phyloP scores from a whole-genome alignment of 768 basidiomycete species.

The Clitopilus passeckerianus region DNA sequence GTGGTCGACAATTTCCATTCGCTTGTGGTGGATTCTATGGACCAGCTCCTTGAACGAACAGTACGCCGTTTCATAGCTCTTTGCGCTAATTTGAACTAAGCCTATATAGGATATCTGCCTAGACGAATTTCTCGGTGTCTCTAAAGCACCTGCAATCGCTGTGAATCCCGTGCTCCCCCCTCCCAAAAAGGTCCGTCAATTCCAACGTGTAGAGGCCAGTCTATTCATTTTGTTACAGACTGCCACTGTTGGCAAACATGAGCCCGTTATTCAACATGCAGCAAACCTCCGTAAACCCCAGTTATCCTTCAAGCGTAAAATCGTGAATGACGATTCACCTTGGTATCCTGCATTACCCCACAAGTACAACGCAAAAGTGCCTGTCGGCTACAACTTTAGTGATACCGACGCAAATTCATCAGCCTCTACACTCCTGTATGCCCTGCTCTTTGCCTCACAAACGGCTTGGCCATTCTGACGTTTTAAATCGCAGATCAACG shows the following conservation, averaged over 20 bases:
- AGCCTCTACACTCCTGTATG: conserved; percentile 21
- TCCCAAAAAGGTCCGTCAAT: conserved; percentile 26
- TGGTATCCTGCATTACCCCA: conserved; percentile 69
- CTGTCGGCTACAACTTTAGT: conserved; percentile 60
- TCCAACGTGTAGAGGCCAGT: background rate
- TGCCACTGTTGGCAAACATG: conserved; percentile 18
- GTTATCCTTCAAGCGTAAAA: conserved; percentile 53
- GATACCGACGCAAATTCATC: conserved; percentile 19
- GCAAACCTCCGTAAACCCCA: conserved; percentile 81
- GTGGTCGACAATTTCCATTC: conserved; percentile 79
- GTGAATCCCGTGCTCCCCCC: conserved; percentile 37
- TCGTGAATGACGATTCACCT: conserved; percentile 53
- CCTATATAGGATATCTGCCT: conserved; percentile 69
- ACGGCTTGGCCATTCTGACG: background rate
- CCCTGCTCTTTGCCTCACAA: conserved; percentile 7
- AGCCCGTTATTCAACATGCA: conserved; percentile 69
- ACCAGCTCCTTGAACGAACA: conserved; percentile 79
- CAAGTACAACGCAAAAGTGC: conserved; percentile 83
- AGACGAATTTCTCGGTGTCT: conserved; percentile 71
- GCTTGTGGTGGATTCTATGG: conserved; percentile 78
- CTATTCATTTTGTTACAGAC: background rate
- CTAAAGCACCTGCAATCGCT: conserved; percentile 60
- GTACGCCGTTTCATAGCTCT: conserved; percentile 33
- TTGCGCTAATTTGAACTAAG: background rate
- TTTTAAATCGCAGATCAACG: conserved; percentile 19